A percentile compares a stretch with the other conserved stretches of the same genome.
Conservation (phyloP, 257 asterid genomes). For the Rauvolfia tetraphylla region DNA sequence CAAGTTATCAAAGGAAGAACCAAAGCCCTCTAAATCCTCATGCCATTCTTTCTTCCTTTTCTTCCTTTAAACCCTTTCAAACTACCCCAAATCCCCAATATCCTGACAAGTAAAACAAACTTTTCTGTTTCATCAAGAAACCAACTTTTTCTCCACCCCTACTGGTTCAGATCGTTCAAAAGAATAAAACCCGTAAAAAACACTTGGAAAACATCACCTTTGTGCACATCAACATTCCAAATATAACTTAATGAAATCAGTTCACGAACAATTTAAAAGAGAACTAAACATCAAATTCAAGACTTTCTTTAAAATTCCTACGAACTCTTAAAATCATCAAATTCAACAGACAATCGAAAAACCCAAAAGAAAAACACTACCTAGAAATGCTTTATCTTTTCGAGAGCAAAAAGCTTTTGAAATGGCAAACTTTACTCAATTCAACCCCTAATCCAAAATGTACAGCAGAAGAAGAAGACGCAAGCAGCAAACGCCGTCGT, state of each 20-base stretch:
- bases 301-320: neutral
- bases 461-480: neutral
- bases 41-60: neutral
- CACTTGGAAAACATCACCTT: neutral
- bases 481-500: slow-evolving; percentile 1
- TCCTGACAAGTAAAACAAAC: neutral
- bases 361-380: neutral
- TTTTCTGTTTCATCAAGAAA: neutral
- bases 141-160: neutral
- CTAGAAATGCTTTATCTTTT: neutral
- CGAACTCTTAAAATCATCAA: neutral
- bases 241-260: neutral
- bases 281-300: neutral
- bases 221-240: neutral
- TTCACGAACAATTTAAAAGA: neutral
- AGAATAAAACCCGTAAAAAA: neutral
- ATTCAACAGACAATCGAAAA: neutral
- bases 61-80: neutral
- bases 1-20: neutral
- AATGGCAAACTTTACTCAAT: neutral
- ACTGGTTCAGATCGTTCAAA: neutral
- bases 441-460: neutral
- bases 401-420: neutral
- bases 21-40: neutral
- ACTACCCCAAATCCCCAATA: neutral